A percentile compares a stretch with the other conserved stretches of the same genome.
Conservation (phyloP, 306 rosid species). For the Dicorynia guianensis region DNA sequence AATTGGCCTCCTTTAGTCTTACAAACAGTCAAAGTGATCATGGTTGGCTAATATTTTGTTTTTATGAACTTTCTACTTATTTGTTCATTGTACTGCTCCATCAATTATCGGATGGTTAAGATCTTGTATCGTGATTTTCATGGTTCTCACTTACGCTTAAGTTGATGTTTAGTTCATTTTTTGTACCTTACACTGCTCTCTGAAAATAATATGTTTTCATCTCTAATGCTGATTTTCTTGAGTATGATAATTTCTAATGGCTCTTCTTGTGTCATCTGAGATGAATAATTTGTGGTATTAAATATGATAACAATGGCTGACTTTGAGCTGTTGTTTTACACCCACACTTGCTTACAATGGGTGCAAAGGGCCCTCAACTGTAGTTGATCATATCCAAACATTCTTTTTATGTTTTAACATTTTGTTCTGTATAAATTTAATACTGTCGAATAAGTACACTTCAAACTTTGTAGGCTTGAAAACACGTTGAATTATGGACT, state of each 20-base stretch:
- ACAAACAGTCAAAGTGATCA: no score
- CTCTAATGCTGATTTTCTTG: no score
- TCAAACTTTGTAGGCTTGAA: conserved; percentile 41
- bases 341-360: neutral
- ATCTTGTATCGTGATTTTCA: no score
- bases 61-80: no score
- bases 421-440: neutral
- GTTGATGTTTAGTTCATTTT: no score
- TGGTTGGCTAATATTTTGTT: no score
- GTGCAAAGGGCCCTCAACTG: neutral
- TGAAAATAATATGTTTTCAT: no score
- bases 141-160: no score
- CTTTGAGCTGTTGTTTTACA: neutral
- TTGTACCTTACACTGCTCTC: no score
- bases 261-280: neutral
- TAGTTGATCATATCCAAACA: neutral
- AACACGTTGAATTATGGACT: conserved; percentile 41
- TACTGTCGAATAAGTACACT: neutral
- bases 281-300: neutral
- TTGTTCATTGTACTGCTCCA: no score
- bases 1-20: no score
- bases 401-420: neutral
- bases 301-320: neutral
- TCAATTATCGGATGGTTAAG: no score
- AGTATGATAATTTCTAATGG: neutral